Evolutionary conservation across 768 basidiomycete species (phyloP).

Genomic region (Pluteus cervinus): DNA sequence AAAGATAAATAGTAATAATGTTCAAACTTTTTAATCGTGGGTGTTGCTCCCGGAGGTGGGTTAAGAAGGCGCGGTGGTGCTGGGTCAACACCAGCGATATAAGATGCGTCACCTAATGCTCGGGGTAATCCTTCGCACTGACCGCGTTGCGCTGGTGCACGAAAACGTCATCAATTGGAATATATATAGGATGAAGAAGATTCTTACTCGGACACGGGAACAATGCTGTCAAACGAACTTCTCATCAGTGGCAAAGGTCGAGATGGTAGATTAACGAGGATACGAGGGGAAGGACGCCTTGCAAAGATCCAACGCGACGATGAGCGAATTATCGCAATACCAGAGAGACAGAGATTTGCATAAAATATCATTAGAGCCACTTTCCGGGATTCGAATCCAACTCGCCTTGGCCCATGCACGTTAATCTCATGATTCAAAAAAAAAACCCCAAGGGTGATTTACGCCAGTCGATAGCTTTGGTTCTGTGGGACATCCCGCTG

Average conservation of each 20-base stretch:
- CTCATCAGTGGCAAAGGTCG: conserved; percentile 8
- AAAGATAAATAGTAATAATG: too few species aligned
- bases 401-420: conserved; percentile 34
- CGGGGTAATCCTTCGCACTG: conserved; percentile 42
- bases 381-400: conserved; percentile 4
- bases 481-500: conserved; percentile 40
- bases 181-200: background rate
- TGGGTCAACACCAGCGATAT: conserved; percentile 36
- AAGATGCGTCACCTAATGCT: conserved; percentile 40
- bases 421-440: conserved; percentile 8
- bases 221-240: conserved; percentile 39
- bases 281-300: conserved; percentile 52
- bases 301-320: conserved; percentile 56
- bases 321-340: conserved; percentile 52
- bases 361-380: conserved; percentile 7
- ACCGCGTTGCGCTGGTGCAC: conserved; percentile 41
- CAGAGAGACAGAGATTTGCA: conserved; percentile 51
- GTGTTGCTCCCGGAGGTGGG: conserved; percentile 20
- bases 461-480: conserved; percentile 67
- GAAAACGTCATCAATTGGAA: conserved; percentile 7
- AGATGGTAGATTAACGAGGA: too few species aligned
- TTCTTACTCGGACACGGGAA: conserved; percentile 61
- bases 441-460: conserved; percentile 21
- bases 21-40: too few species aligned
- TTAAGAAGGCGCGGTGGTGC: conserved; percentile 36